These are phyloP conservation scores for Annona squamosa DNA, from an alignment of 164 flowering plant species.

Conservation along the genomic window DNA sequence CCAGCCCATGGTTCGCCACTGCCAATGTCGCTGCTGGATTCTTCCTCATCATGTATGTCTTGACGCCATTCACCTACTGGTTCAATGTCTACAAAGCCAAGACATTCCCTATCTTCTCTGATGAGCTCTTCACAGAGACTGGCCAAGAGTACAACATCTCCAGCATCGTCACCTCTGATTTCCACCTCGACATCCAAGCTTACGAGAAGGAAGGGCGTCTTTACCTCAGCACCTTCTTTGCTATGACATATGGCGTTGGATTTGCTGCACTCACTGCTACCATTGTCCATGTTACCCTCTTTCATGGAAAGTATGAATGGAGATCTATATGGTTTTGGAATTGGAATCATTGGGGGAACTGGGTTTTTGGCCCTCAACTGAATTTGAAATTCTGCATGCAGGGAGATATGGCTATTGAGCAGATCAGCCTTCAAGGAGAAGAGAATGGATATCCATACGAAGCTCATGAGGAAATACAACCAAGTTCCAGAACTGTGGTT, in stretches of 20 bases:
- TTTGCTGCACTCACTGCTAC: constrained; percentile 77
- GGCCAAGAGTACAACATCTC: constrained; percentile 53
- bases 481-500: constrained; percentile 91
- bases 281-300: constrained; percentile 49
- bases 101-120: constrained; percentile 64
- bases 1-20: constrained; percentile 91
- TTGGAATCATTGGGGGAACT: not conserved
- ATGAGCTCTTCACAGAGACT: constrained; percentile 35
- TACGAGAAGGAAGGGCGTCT: constrained; percentile 53
- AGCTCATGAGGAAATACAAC: constrained; percentile 59
- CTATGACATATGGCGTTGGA: constrained; percentile 72
- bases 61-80: constrained; percentile 64
- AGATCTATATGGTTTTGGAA: not conserved
- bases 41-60: constrained; percentile 49
- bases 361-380: not conserved
- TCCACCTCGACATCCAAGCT: constrained; percentile 47
- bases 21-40: constrained; percentile 74
- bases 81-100: constrained; percentile 59
- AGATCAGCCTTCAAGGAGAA: constrained; percentile 50
- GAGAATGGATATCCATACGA: constrained; percentile 67
- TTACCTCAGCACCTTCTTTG: constrained; percentile 65
- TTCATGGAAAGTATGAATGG: constrained; percentile 62
- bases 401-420: constrained; percentile 73
- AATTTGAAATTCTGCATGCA: constrained; percentile 7
- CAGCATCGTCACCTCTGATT: constrained; percentile 48